Evolutionary conservation across 768 basidiomycete genomes (phyloP), one percentile per base, ranked within the genome.

Genomic region (Cystofilobasidium capitatum): DNA sequence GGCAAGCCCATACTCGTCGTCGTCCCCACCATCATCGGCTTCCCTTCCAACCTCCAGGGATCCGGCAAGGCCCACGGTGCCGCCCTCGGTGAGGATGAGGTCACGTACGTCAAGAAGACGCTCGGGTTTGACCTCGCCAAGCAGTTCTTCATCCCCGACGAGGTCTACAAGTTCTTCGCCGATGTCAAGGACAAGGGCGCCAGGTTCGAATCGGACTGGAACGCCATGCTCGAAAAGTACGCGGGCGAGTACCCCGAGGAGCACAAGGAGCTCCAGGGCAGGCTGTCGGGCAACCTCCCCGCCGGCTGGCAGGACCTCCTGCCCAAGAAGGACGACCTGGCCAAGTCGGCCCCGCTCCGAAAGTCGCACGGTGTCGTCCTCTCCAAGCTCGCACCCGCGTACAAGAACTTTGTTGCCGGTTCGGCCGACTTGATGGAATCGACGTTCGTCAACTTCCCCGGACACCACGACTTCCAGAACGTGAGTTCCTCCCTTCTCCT

Each of bases 1-100:
- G 76, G 76, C 58, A 76, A 76, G 66, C 76, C 76, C 17, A 69
- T 71, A 26, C 60, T 74, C 37, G 72, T 76, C 72, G 75, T 75
- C 66, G 75, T 76, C 65, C 70, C 71, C 5, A 74, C 75, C 22
- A 72, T 76, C 71, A 76, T 76, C 65, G 76, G 76, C 57, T 70
- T 75, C 70, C 72, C 72, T 3, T 75, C 76, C 17, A 63, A 61
- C 58, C 5, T 55, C 29, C 29, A 55, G 70, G 71, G 36, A 71
- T 73, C 71, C 17, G 73, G 73, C 24, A 59, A 71, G 26, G 76
- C 72, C 29, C 76, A 76, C 67, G 76, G 76, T n/a, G 72, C 72
- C 12, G 76, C 76, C 14, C 71, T 76, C 24, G 76, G 76, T 24
- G 71, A 72, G n/a, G 74, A 75, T 54, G 76, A 75, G 40, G 74